Evolutionary conservation across 768 basidiomycete species (phyloP), one percentile per base, ranked within the genome.

Genomic region (Butyriboletus loyo): DNA sequence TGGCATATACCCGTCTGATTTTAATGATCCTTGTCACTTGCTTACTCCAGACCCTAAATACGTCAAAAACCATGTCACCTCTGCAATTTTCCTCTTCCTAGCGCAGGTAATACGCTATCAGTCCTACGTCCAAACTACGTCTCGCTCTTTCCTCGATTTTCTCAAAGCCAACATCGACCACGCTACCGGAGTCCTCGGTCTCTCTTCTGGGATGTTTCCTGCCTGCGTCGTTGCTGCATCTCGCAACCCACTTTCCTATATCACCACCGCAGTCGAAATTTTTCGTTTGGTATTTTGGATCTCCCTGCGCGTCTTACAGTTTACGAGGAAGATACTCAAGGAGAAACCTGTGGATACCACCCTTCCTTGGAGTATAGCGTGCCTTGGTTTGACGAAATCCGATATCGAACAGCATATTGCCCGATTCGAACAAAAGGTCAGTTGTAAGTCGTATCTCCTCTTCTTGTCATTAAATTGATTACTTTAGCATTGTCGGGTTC

Each of bases 181-280:
- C 40, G 56, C 51, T 2, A 35, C 70, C 21, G 78, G 79, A 13
- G 58, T 81, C 44, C 62, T 81, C 7, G 81, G 77, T 5, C 78
- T 82, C 63, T 82, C 81, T n/a, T 82, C 80, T 41, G 82, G 82
- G 27, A 74, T 83, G 49, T 67, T 84, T 38, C 69, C 77, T 17
- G 81, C 82, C 8, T 77, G 77, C 49, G 76, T 81, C 15, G 77
- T 77, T 5, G 77, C 73, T 39, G 70, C 77, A 2, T 81, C 82
- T 0, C 44, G 56, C 10, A 70, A 66, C 24, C 57, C 67, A 28
- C 63, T 77, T 22, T 64, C 71, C 1, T 82, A 76, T 56, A 72
- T 83, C 40, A 66, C 67, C 5, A 70, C 66, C 46, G 68, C 79
- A 7, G 71, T 78, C 14, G 73, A 82, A 57, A 72, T 72, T 2